Evolutionary conservation across 495 filamentous ascomycete species (phyloP).

Genomic region (Cenococcum geophilum): DNA sequence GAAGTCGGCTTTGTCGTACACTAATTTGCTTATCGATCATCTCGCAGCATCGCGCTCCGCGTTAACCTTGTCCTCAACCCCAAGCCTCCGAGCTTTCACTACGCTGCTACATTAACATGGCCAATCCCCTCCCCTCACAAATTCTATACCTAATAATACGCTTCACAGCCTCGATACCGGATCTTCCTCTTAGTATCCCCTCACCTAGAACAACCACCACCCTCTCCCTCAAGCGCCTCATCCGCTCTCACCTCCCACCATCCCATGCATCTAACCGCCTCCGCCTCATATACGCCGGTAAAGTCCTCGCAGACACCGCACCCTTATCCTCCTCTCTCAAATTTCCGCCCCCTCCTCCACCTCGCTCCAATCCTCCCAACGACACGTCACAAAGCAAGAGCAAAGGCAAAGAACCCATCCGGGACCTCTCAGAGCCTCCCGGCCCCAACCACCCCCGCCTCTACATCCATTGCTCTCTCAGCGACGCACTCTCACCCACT

Average conservation of each 20-base stretch:
- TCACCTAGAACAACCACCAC: slow-evolving; percentile 61
- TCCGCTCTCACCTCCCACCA: slow-evolving; percentile 64
- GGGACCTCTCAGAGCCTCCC: slow-evolving; percentile 33
- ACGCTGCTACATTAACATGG: slow-evolving; percentile 10
- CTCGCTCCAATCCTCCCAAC: slow-evolving; percentile 44
- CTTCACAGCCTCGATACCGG: slow-evolving; percentile 77
- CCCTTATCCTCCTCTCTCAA: slow-evolving; percentile 60
- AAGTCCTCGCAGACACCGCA: slow-evolving; percentile 67
- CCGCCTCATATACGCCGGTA: slow-evolving; percentile 82
- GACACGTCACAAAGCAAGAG: slow-evolving; percentile 40
- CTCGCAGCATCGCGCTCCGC: background rate
- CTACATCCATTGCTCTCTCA: slow-evolving; percentile 88
- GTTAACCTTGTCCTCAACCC: background rate
- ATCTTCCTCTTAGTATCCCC: slow-evolving; percentile 71
- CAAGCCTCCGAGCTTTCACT: slow-evolving; percentile 3
- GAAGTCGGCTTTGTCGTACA: slow-evolving; percentile 10
- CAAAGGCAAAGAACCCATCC: slow-evolving; percentile 53
- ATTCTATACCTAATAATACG: slow-evolving; percentile 69
- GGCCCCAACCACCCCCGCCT: slow-evolving; percentile 40
- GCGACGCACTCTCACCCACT: slow-evolving; percentile 58
- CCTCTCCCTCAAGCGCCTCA: slow-evolving; percentile 69
- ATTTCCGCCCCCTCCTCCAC: slow-evolving; percentile 52
- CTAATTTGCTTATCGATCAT: slow-evolving; percentile 7
- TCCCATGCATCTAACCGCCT: slow-evolving; percentile 59
- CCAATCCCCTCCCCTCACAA: slow-evolving; percentile 25